phyloP scores from a whole-genome alignment of 164 flowering plant species.

The Aristolochia contorta region DNA sequence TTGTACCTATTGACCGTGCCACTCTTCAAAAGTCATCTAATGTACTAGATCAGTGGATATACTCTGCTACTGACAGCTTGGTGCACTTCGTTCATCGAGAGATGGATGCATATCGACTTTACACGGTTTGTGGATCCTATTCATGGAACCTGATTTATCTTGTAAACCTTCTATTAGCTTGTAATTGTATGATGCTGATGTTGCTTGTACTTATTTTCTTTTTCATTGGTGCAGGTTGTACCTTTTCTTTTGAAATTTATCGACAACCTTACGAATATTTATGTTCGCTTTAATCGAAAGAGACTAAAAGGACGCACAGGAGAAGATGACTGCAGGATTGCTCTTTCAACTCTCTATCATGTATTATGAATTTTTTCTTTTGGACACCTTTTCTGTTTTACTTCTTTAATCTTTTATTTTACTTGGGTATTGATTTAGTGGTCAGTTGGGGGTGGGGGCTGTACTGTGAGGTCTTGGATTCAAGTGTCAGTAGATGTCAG shows the following conservation, averaged over 20 bases:
- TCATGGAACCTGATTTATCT: too few relatives aligned
- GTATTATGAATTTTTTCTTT: slow-evolving; percentile 24
- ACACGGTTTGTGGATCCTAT: slow-evolving; percentile 29
- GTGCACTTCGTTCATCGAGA: slow-evolving; percentile 89
- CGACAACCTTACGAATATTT: slow-evolving; percentile 86
- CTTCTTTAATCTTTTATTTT: background rate
- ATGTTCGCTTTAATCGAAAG: slow-evolving; percentile 89
- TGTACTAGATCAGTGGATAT: slow-evolving; percentile 98
- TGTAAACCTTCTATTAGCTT: too few relatives aligned
- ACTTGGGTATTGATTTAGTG: too few relatives aligned
- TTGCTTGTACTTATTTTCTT: slow-evolving; percentile 1
- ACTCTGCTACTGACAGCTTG: slow-evolving; percentile 90
- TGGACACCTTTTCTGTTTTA: background rate
- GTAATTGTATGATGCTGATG: background rate
- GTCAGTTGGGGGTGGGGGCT: too few relatives aligned
- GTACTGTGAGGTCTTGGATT: too few relatives aligned
- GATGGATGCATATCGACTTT: slow-evolving; percentile 89
- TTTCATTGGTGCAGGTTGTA: slow-evolving; percentile 52
- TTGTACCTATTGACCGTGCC: slow-evolving; percentile 47
- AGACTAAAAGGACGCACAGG: slow-evolving; percentile 93
- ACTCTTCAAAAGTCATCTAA: slow-evolving; percentile 63
- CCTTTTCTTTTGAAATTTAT: slow-evolving; percentile 87
- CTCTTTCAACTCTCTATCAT: slow-evolving; percentile 83
- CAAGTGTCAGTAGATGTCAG: too few relatives aligned
- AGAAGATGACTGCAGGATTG: slow-evolving; percentile 72